Evolutionary conservation across 2,329 filamentous ascomycete species (phyloP), one percentile per base, ranked within the genome.

Genomic region (Botrytis porri): DNA sequence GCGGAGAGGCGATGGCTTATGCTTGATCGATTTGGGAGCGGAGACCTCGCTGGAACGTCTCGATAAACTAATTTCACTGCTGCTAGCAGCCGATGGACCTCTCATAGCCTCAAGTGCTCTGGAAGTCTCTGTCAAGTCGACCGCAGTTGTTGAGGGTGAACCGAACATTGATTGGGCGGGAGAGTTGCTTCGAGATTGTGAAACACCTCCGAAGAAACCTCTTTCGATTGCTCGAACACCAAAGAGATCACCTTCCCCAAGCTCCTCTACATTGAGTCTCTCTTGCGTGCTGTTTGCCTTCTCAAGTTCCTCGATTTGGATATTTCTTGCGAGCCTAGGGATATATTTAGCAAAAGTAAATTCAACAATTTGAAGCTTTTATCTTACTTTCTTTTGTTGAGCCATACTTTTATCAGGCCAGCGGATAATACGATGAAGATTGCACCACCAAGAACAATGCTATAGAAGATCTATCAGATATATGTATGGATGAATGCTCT

Each of bases 171-270:
- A 72, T 29, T 67, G 61, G 20, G 61, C 70, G 18, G 73, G 73
- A 25, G 74, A 74, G 32, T 62, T 70, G 35, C 62, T 60, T 51
- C 74, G 66, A 35, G 74, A 75, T 59, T 76, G 75, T 39, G 75
- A 60, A 18, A 76, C 75, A 25, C 75, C 75, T 12, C 75, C 75
- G 37, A 67, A 76, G 43, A 69, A 75, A 10, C 75, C 75, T 37
- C 64, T 59, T 29, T 76, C 73, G 37, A 76, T 73, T n/a, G 75
- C 75, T 73, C 74, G 62, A 35, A 76, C 65, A 45, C 75, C 75
- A 62, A 76, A 76, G 35, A 75, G 73, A 75, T 76, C 72, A 18
- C 67, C 72, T 64, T 70, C 66, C 54, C 65, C 72, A 22, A 73
- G 67, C 14, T 73, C 66, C 37, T 70, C 62, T 51, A 71, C 18